phyloP scores from a whole-genome alignment of 768 basidiomycete species.

The Phaeotremella fagi region DNA sequence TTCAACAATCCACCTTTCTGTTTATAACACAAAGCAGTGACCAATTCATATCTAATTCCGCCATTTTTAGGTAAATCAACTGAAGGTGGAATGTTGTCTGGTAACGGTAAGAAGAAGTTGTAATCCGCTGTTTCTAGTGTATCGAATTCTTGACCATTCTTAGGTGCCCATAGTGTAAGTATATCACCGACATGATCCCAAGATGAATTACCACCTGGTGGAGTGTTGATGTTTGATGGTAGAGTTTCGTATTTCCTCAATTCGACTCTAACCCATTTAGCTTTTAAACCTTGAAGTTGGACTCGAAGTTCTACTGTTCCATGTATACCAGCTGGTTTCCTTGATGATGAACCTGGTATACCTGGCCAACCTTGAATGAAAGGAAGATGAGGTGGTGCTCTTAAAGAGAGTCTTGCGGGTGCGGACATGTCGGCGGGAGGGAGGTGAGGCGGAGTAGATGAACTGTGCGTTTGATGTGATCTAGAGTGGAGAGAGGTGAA shows the following conservation, averaged over 20 bases:
- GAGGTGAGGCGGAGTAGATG: no score
- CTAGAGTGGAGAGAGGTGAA: not conserved
- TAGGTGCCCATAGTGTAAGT: constrained; percentile 73
- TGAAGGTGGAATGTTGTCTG: constrained; percentile 83
- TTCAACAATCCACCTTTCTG: constrained; percentile 83
- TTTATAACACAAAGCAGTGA: constrained; percentile 77
- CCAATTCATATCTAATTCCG: constrained; percentile 83
- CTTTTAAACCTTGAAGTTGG: constrained; percentile 66
- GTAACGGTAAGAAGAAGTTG: constrained; percentile 83
- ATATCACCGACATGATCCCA: constrained; percentile 57
- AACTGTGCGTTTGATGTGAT: not conserved
- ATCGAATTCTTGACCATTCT: constrained; percentile 61
- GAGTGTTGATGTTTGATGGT: constrained; percentile 14
- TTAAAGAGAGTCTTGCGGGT: constrained; percentile 36
- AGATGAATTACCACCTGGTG: constrained; percentile 10
- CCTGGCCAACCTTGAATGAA: constrained; percentile 48
- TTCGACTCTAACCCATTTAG: constrained; percentile 87
- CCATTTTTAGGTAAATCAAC: constrained; percentile 66
- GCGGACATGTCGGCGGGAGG: constrained; percentile 22
- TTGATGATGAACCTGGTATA: constrained; percentile 27
- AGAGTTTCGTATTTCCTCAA: constrained; percentile 78
- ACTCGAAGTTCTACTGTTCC: constrained; percentile 75
- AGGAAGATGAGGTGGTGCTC: constrained; percentile 46
- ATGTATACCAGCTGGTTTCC: constrained; percentile 41
- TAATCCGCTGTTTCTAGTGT: constrained; percentile 69